Conservation (phyloP, 441 rosid species). For the Erysimum pusillum region DNA sequence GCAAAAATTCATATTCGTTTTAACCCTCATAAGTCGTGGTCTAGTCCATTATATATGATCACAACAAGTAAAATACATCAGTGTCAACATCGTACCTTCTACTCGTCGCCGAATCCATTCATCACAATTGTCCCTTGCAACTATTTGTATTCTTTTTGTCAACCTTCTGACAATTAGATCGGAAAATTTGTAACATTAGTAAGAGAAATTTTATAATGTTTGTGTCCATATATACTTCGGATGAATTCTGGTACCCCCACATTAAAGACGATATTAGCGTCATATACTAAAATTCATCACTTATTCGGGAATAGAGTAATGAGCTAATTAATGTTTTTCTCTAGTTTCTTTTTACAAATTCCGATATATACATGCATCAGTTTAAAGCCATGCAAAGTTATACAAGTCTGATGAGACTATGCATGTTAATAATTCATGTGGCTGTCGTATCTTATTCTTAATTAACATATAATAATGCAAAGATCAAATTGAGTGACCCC, state of each 20-base stretch:
- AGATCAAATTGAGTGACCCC: neutral
- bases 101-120: too few relatives aligned
- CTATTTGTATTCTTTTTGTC: neutral
- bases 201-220: neutral
- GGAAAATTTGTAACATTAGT: neutral
- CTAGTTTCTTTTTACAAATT: neutral
- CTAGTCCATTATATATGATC: too few relatives aligned
- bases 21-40: too few relatives aligned
- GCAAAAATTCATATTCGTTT: too few relatives aligned
- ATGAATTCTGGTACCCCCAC: neutral
- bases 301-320: neutral
- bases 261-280: neutral
- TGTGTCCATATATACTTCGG: too few relatives aligned
- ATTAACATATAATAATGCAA: neutral
- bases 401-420: neutral
- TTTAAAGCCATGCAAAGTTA: neutral
- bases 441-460: neutral
- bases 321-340: neutral
- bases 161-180: neutral
- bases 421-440: neutral
- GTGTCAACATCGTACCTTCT: too few relatives aligned
- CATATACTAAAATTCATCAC: neutral
- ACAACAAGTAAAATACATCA: too few relatives aligned
- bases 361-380: neutral
- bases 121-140: neutral